phyloP scores from a whole-genome alignment of 345 rosid genomes.

The Leavenworthia alabamica region DNA sequence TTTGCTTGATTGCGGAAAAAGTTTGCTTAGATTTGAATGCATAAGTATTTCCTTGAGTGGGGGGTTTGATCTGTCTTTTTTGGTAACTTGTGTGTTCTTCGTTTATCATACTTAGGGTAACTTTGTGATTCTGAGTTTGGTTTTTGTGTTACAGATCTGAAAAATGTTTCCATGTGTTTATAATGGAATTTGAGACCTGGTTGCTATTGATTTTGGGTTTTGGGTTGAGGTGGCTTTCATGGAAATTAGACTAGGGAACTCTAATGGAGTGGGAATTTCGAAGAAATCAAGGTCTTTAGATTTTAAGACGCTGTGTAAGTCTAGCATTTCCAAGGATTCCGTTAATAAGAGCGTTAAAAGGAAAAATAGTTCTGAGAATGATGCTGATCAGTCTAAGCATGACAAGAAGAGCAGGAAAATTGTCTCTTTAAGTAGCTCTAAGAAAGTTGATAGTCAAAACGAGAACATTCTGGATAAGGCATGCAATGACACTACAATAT shows the following conservation, averaged over 20 bases:
- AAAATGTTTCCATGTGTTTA: constrained; percentile 27
- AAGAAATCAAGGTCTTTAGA: constrained; percentile 85
- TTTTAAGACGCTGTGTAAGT: constrained; percentile 72
- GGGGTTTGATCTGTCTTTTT: constrained; percentile 24
- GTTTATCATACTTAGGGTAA: constrained; percentile 17
- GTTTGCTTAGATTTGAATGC: constrained; percentile 4
- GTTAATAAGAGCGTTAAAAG: constrained; percentile 52
- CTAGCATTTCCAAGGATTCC: constrained; percentile 41
- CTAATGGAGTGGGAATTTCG: constrained; percentile 68
- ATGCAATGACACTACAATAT: constrained; percentile 39
- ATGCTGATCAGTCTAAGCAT: constrained; percentile 41
- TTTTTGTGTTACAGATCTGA: constrained; percentile 57
- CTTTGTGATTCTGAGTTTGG: constrained; percentile 27
- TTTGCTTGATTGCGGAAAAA: constrained; percentile 4
- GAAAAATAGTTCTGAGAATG: constrained; percentile 37
- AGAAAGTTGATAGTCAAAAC: constrained; percentile 35
- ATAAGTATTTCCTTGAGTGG: background rate
- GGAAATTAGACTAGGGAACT: constrained; percentile 67
- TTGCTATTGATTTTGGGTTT: constrained; percentile 25
- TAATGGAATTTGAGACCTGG: constrained; percentile 32
- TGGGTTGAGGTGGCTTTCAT: constrained; percentile 51
- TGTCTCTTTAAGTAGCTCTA: constrained; percentile 48
- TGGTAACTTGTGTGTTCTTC: constrained; percentile 6
- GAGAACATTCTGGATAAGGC: constrained; percentile 45
- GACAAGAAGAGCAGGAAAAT: constrained; percentile 60